Conservation (phyloP, 805 yeast genomes). For the Barnettozyma californica region DNA sequence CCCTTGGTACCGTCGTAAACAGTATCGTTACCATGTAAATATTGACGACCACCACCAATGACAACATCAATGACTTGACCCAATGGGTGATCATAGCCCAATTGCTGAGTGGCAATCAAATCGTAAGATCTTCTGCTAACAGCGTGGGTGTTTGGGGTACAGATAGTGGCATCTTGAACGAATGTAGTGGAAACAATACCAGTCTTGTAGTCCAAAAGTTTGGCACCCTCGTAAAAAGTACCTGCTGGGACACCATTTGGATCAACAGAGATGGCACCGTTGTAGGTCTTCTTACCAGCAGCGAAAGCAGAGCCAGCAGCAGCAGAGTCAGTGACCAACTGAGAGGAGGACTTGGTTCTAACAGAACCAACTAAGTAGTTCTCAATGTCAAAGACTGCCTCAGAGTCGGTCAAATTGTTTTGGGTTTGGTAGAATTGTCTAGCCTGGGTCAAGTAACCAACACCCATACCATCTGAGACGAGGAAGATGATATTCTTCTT, state of each 20-base stretch:
- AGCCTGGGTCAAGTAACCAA: constrained; percentile 75
- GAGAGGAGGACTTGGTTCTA: constrained; percentile 73
- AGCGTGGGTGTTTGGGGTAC: constrained; percentile 78
- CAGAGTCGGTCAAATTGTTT: constrained; percentile 41
- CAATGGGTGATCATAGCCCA: constrained; percentile 67
- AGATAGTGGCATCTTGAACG: constrained; percentile 92
- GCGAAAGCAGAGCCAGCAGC: constrained; percentile 95
- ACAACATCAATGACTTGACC: constrained; percentile 78
- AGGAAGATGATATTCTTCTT: constrained; percentile 79
- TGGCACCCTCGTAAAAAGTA: constrained; percentile 82
- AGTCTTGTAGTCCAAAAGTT: constrained; percentile 70
- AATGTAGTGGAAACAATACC: constrained; percentile 91
- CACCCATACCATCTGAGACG: constrained; percentile 93
- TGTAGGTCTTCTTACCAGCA: constrained; percentile 75
- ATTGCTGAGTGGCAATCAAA: constrained; percentile 77
- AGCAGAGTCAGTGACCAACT: constrained; percentile 86
- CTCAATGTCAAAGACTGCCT: constrained; percentile 58
- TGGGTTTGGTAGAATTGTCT: constrained; percentile 63
- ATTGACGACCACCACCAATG: constrained; percentile 89
- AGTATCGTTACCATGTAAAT: constrained; percentile 51
- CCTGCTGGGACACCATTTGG: constrained; percentile 69
- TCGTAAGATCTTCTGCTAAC: constrained; percentile 70
- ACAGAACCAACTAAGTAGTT: constrained; percentile 71
- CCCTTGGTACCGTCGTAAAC: constrained; percentile 33
- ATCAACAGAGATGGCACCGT: constrained; percentile 88